phyloP scores from a whole-genome alignment of 768 basidiomycete genomes.

The Clathrus columnatus region DNA sequence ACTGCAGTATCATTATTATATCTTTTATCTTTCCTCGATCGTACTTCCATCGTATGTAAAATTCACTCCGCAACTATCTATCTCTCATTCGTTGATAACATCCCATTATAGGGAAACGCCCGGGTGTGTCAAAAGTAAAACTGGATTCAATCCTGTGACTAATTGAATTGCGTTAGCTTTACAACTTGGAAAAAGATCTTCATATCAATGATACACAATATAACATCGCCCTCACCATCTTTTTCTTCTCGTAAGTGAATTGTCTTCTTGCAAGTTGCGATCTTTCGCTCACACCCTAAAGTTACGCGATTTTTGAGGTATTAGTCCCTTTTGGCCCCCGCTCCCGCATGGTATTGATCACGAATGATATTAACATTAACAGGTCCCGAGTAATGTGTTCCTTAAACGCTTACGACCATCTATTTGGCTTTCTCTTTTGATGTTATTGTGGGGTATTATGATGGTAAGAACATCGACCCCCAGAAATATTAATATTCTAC shows the following conservation, averaged over 20 bases:
- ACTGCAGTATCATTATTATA: constrained; percentile 52
- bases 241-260: constrained; percentile 15
- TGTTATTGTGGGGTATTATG: constrained; percentile 68
- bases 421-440: constrained; percentile 65
- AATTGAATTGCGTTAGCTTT: constrained; percentile 36
- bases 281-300: constrained; percentile 27
- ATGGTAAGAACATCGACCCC: constrained; percentile 39
- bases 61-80: background rate
- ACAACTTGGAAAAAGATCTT: constrained; percentile 49
- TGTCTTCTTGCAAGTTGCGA: constrained; percentile 35
- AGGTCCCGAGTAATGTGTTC: constrained; percentile 66
- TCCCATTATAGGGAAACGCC: constrained; percentile 30
- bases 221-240: constrained; percentile 51
- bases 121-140: no score
- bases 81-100: background rate
- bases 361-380: constrained; percentile 5
- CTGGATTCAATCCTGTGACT: constrained; percentile 12
- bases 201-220: constrained; percentile 60
- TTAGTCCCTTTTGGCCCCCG: background rate
- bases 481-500: background rate
- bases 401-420: constrained; percentile 68
- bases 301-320: constrained; percentile 63
- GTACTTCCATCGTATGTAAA: constrained; percentile 37
- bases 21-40: constrained; percentile 61
- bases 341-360: background rate